These are phyloP conservation scores for Stemphylium lycopersici DNA, from an alignment of 2,329 filamentous ascomycete species.

Conservation along the genomic window DNA sequence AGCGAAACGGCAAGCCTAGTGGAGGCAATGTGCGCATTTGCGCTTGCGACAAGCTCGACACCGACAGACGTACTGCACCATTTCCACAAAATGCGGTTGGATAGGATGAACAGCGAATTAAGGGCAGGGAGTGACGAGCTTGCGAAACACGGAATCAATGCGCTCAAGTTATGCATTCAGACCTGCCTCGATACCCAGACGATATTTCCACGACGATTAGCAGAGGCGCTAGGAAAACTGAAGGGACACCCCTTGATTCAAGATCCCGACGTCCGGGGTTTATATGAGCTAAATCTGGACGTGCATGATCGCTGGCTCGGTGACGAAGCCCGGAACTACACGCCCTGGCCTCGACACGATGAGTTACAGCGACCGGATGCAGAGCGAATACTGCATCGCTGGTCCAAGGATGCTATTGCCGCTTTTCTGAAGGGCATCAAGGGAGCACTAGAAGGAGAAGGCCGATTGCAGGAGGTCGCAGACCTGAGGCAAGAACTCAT, in stretches of 20 bases:
- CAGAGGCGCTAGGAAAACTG: conserved; percentile 70
- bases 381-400: conserved; percentile 48
- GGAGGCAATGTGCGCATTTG: conserved; percentile 80
- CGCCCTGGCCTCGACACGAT: conserved; percentile 83
- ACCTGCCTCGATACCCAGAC: conserved; percentile 80
- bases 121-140: conserved; percentile 56
- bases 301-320: conserved; percentile 80
- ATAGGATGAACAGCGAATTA: conserved; percentile 70
- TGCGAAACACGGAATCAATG: conserved; percentile 63
- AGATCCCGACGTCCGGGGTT: conserved; percentile 68
- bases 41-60: conserved; percentile 79
- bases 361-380: conserved; percentile 58
- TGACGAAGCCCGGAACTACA: conserved; percentile 82
- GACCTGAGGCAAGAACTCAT: conserved; percentile 72
- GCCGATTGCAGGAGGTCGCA: conserved; percentile 72
- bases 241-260: conserved; percentile 74
- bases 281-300: conserved; percentile 78
- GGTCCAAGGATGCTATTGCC: conserved; percentile 49
- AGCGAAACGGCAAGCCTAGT: conserved; percentile 60
- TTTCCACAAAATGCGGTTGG: conserved; percentile 75
- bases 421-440: conserved; percentile 64
- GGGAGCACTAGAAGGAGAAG: conserved; percentile 63
- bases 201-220: conserved; percentile 74
- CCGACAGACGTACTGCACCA: conserved; percentile 78
- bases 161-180: conserved; percentile 74